Evolutionary conservation across 2,329 filamentous ascomycete species (phyloP).

Genomic region (Akanthomyces dipterigenus): DNA sequence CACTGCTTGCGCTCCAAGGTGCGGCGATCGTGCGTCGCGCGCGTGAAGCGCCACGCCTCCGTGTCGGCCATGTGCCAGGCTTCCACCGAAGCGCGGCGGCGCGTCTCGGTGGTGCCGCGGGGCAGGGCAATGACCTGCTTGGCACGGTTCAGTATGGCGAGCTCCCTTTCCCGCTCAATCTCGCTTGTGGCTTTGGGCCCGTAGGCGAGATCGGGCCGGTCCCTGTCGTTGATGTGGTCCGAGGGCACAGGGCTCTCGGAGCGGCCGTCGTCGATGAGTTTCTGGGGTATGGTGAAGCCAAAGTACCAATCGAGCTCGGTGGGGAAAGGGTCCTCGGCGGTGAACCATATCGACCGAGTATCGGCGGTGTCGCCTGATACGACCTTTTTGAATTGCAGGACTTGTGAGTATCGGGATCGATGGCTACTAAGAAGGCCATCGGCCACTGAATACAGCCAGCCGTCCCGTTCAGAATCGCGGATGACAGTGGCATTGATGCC

Average conservation of each 20-base stretch:
- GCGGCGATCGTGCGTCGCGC: conserved; percentile 58
- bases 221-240: conserved; percentile 15
- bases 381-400: conserved; percentile 72
- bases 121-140: conserved; percentile 45
- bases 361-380: conserved; percentile 63
- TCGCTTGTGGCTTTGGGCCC: conserved; percentile 45
- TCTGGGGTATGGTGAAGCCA: conserved; percentile 70
- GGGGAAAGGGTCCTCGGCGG: conserved; percentile 57
- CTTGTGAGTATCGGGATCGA: conserved; percentile 53
- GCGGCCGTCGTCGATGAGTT: conserved; percentile 36
- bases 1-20: conserved; percentile 58
- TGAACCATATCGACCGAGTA: conserved; percentile 71
- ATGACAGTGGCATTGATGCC: conserved; percentile 58
- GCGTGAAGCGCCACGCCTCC: conserved; percentile 69
- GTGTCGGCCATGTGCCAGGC: conserved; percentile 66
- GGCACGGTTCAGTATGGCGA: conserved; percentile 40
- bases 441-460: conserved; percentile 70
- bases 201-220: conserved; percentile 31
- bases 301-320: conserved; percentile 83
- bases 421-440: conserved; percentile 59
- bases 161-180: conserved; percentile 46
- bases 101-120: conserved; percentile 36
- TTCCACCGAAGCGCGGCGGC: conserved; percentile 50
- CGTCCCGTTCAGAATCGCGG: conserved; percentile 64
- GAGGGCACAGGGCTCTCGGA: conserved; percentile 20